Evolutionary conservation across 805 yeast species (phyloP), one percentile per base, ranked within the genome.

Genomic region (Yamadazyma insecticola): DNA sequence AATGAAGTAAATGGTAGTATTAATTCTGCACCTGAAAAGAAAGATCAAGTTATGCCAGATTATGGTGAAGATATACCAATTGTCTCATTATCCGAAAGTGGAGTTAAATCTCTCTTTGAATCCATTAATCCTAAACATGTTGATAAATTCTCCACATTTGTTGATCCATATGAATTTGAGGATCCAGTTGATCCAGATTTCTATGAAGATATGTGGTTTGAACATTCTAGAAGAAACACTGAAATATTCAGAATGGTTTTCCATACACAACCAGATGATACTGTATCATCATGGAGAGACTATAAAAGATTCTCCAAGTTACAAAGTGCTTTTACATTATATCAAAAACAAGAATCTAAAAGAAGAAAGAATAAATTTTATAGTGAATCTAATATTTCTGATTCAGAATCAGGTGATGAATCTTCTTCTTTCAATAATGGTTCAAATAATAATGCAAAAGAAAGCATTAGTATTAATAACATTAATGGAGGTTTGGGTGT

Each of bases 201-300:
- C 52, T 86, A 77, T 48, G 89, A 84, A 45, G 96, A 87, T 45
- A 53, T 80, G 6, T 90, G 96, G 96, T 74, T 70, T 51, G 80
- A 80, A 4, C 76, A 75, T 47, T 97, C 98, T 0, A 63, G 81
- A 32, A 70, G 89, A 46, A 92, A 92, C 50, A 87, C 97, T 0
- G 68, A 74, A 37, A 62, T 94, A 2, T 92, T 74, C 61, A 70
- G 96, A 39, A 67, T 81, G 54, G 84, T 92, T 1, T 92, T 92
- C 70, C 89, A 89, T 42, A 78, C 86, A 40, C 98, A 94, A 51
- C 99, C 99, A 0, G 98, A 92, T 56, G 87, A 90, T 53, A 67
- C 76, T 5, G 97, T 90, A n/a, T 69, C 69, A 15, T 73, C 88
- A 0, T 92, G 99, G 99, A 73, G 73, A 35, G 95, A 87, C 35